Evolutionary conservation across 2,329 filamentous ascomycete genomes (phyloP).

Genomic region (Beauveria sp.): DNA sequence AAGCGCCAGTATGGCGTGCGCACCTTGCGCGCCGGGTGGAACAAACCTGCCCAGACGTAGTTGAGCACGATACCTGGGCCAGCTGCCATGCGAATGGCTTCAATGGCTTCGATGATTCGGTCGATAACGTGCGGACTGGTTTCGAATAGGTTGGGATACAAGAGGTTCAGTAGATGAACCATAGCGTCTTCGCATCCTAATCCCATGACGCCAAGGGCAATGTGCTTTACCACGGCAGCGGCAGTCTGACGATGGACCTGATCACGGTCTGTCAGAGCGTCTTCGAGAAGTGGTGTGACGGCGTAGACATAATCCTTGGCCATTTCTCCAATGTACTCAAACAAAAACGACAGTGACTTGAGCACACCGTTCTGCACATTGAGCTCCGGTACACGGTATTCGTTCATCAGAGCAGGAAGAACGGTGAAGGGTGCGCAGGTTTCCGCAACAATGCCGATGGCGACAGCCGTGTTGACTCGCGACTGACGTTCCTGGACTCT

Average conservation of each 20-base stretch:
- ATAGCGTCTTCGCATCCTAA: constrained; percentile 97
- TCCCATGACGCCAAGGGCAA: constrained; percentile 93
- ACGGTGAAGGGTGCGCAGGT: constrained; percentile 98
- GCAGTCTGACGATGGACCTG: constrained; percentile 97
- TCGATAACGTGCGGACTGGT: constrained; percentile 98
- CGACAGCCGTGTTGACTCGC: constrained; percentile 95
- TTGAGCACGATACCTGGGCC: constrained; percentile 92
- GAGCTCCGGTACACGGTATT: constrained; percentile 95
- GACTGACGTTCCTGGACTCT: constrained; percentile 96
- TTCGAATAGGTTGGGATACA: constrained; percentile 96
- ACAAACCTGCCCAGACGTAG: constrained; percentile 95
- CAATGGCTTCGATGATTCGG: constrained; percentile 93
- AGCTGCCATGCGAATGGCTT: constrained; percentile 88
- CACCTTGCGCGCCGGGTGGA: constrained; percentile 94
- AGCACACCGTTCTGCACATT: constrained; percentile 98
- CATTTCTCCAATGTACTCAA: constrained; percentile 99
- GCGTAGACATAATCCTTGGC: constrained; percentile 99
- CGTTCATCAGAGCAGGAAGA: constrained; percentile 97
- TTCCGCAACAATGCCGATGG: constrained; percentile 96
- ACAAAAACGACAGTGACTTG: constrained; percentile 93
- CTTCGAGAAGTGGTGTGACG: constrained; percentile 89
- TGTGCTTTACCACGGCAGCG: constrained; percentile 94
- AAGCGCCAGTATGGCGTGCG: constrained; percentile 91
- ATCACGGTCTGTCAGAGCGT: constrained; percentile 94
- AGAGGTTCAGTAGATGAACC: constrained; percentile 91